Evolutionary conservation across 2,329 filamentous ascomycete genomes (phyloP), one percentile per base, ranked within the genome.

Genomic region (Claviceps arundinis): DNA sequence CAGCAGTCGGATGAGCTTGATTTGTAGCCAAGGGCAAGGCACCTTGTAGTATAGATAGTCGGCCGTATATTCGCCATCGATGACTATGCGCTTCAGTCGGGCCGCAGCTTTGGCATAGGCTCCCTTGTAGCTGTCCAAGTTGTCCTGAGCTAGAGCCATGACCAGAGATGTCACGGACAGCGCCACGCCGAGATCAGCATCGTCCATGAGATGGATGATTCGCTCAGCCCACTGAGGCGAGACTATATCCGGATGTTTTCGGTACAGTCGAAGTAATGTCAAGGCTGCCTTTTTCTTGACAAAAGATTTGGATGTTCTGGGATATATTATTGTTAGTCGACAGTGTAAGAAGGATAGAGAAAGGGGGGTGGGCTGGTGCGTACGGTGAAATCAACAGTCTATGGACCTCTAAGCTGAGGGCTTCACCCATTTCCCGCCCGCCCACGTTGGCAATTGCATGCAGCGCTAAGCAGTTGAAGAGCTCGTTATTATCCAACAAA

Each of bases 31-130:
- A 2, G 93, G 93, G 64, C 93, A 98, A 1, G 93, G 93, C n/a
- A 98, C 93, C 64, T 96, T 96, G 75, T 98, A 98, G 73, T 98
- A 98, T 26, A 96, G 80, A 65, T 98, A 98, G 65, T 97, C 93
- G 52, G 82, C 79, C 0, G 88, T 81, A 62, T 88, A 93, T 60
- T 98, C 91, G 57, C 85, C 85, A 59, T 97, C 91, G 26, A 97
- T 83, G 16, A 96, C 77, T 58, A 97, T 87, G 58, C 87, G 84
- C 72, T 95, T 95, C 61, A 98, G 69, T 52, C 89, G 78, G 56
- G 88, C 86, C 0, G 91, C 91, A 37, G 91, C 91, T 70, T 97
- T 98, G 57, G 89, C 84, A 65, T 96, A 97, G 61, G 88, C 88
- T 43, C 89, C 90, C 68, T 86, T 91, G 74, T 96, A 98, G 63